Conservation (phyloP, 768 basidiomycete species). For the Podaxis sp. region DNA sequence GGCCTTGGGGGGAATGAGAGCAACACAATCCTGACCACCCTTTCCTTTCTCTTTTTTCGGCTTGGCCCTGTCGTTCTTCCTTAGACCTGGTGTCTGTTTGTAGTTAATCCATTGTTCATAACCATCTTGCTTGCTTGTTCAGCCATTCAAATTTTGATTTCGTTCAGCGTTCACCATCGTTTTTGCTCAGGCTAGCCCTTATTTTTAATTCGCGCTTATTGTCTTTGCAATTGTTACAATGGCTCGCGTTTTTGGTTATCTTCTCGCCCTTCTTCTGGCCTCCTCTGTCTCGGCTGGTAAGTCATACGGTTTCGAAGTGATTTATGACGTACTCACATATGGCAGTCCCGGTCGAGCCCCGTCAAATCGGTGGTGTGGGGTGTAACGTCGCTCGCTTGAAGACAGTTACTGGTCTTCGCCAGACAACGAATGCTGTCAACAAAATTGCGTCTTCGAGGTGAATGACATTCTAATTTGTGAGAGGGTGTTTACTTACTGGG, state of each 20-base stretch:
- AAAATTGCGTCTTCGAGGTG: conserved; percentile 17
- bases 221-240: neutral
- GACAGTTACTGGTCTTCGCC: conserved; percentile 24
- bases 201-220: neutral
- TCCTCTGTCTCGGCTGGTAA: conserved; percentile 7
- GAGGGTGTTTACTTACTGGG: neutral
- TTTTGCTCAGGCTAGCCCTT: conserved; percentile 9
- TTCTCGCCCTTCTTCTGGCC: neutral
- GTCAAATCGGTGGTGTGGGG: conserved; percentile 12
- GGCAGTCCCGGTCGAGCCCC: conserved; percentile 13
- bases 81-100: conserved; percentile 14
- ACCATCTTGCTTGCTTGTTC: neutral
- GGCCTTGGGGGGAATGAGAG: neutral
- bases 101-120: neutral
- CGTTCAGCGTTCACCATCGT: neutral
- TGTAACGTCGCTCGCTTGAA: conserved; percentile 28
- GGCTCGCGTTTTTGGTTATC: conserved; percentile 5
- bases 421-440: conserved; percentile 22
- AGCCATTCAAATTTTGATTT: neutral
- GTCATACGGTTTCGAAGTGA: neutral
- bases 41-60: neutral
- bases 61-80: neutral
- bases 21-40: neutral
- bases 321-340: neutral
- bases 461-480: neutral